Evolutionary conservation across 1,139 yeast species (phyloP).

Genomic region (Debaryomyces sp.): DNA sequence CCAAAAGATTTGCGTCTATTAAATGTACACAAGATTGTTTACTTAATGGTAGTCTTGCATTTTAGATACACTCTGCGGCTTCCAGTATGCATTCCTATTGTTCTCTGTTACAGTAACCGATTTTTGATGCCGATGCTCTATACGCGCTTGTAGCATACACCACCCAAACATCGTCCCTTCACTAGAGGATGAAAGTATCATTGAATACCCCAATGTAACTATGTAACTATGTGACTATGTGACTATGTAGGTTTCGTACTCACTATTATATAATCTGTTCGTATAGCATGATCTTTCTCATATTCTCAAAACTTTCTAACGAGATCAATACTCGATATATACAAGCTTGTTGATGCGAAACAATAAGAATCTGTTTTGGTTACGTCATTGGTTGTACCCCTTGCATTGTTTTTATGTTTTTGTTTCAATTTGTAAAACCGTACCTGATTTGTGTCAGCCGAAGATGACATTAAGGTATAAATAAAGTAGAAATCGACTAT

Average conservation of each 20-base stretch:
- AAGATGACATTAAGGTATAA: background rate
- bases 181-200: background rate
- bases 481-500: background rate
- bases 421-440: background rate
- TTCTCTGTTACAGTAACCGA: background rate
- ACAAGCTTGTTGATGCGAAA: background rate
- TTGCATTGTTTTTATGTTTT: conserved; percentile 5
- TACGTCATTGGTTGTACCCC: conserved; percentile 7
- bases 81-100: background rate
- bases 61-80: background rate
- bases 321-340: background rate
- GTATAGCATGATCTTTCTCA: background rate
- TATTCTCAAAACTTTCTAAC: background rate
- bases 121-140: background rate
- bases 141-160: background rate
- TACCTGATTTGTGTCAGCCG: background rate
- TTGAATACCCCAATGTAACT: too few relatives aligned
- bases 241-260: background rate
- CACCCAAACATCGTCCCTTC: background rate
- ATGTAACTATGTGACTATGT: too few relatives aligned
- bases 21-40: background rate
- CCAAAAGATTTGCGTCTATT: background rate
- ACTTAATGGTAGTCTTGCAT: background rate
- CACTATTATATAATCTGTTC: background rate
- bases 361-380: background rate